These are phyloP conservation scores for Debaryomyces udenii DNA, from an alignment of 1,139 yeast species.

Conservation along the genomic window DNA sequence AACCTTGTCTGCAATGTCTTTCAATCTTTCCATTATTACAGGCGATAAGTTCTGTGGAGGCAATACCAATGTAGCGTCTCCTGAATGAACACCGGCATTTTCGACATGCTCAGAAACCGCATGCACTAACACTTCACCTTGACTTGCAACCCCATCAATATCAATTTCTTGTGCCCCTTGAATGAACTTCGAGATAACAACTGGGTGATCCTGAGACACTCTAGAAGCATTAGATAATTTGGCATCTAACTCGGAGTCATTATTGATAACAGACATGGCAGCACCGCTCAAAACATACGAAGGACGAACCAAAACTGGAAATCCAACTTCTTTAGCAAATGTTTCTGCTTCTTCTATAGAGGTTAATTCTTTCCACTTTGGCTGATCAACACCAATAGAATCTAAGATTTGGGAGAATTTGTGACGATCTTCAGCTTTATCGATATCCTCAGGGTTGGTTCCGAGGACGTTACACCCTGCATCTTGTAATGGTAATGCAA, in stretches of 20 bases:
- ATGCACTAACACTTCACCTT: conserved; percentile 88
- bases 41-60: conserved; percentile 83
- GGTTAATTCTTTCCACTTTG: conserved; percentile 95
- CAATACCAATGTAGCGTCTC: conserved; percentile 93
- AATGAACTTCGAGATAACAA: conserved; percentile 93
- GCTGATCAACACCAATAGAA: conserved; percentile 90
- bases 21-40: conserved; percentile 61
- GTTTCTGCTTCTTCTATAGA: conserved; percentile 81
- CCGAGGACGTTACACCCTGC: conserved; percentile 89
- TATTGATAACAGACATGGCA: conserved; percentile 92
- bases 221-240: conserved; percentile 86
- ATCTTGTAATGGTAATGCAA: conserved; percentile 82
- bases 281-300: conserved; percentile 98
- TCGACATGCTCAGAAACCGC: conserved; percentile 98
- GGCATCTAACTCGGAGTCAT: conserved; percentile 73
- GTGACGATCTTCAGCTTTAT: conserved; percentile 97
- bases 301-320: conserved; percentile 97
- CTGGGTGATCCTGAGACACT: conserved; percentile 95
- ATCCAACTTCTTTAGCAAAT: conserved; percentile 86
- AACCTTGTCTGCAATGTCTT: conserved; percentile 86
- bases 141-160: conserved; percentile 91
- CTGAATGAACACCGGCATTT: conserved; percentile 98
- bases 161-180: conserved; percentile 97
- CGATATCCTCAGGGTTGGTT: conserved; percentile 93
- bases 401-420: conserved; percentile 94